Conservation (phyloP, 495 filamentous ascomycete genomes). For the Aspergillus indologenus region DNA sequence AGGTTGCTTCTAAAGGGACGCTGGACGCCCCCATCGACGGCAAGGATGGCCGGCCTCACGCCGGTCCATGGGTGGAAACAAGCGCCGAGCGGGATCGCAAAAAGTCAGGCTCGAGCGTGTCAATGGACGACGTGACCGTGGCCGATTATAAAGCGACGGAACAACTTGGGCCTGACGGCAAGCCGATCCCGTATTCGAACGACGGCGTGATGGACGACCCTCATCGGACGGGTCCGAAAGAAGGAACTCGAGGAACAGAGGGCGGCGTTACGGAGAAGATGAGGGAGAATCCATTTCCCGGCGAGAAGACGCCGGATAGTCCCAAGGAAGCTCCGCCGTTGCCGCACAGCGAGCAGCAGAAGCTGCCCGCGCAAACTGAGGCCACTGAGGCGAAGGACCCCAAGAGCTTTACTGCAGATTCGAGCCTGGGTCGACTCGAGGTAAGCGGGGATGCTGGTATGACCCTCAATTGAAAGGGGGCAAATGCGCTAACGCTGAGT, state of each 20-base stretch:
- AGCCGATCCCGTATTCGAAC: conserved; percentile 70
- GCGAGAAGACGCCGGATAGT: conserved; percentile 73
- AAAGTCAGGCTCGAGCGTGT: conserved; percentile 36
- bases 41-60: conserved; percentile 91
- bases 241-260: conserved; percentile 82
- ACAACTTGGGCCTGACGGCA: conserved; percentile 54
- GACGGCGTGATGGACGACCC: conserved; percentile 93
- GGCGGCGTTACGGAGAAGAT: conserved; percentile 83
- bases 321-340: conserved; percentile 83
- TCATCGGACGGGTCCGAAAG: conserved; percentile 65
- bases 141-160: conserved; percentile 34
- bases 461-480: conserved; percentile 2
- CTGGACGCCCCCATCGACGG: conserved; percentile 93
- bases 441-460: conserved; percentile 39
- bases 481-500: conserved; percentile 14
- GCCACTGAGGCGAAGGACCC: conserved; percentile 37
- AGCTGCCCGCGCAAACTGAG: conserved; percentile 41
- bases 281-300: conserved; percentile 61
- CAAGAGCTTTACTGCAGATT: conserved; percentile 32
- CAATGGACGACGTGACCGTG: conserved; percentile 25
- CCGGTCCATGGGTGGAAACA: conserved; percentile 80
- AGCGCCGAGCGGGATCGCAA: conserved; percentile 57
- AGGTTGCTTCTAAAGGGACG: conserved; percentile 52
- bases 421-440: conserved; percentile 60
- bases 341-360: conserved; percentile 73